Base-by-base conservation (phyloP, 495 filamentous ascomycete genomes). In the Parathielavia appendiculata region DNA sequence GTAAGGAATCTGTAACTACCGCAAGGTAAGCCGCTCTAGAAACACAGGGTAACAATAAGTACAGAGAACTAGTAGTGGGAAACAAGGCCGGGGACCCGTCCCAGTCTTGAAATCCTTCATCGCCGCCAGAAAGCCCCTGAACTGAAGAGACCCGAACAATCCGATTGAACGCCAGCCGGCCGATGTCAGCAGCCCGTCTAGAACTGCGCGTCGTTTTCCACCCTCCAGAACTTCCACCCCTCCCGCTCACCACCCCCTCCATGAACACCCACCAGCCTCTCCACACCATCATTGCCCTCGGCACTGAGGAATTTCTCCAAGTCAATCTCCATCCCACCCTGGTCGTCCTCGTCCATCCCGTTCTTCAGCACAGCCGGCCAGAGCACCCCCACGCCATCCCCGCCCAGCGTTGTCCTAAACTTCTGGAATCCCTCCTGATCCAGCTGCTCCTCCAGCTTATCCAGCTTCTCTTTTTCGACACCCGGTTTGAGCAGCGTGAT, bases 161-260 rank as follows among this genome's bases (percentile, higher is more conserved):
- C 17, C 12, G 38, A 39, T 30, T 14, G 34, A 6, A 11, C 49
- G 22, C 16, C 12, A 39, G 49, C 23, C 39, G 34, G 23, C 34
- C 49, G n/a, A 26, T 38, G 32, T 41, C 52, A 45, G 26, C 30
- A 30, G 2, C n/a, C n/a, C 26, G 4, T 12, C 9, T 20, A 44
- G 39, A 14, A 20, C n/a, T n/a, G 16, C 50, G 4, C 20, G n/a
- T 62, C 61, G 62, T 69, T 75, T 53, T 82, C 79, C 23, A 82
- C 78, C 66, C 83, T 86, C 93, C 93, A 98, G 71, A 96, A 97
- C 71, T 92, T 93, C 93, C 93, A 97, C 0, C 87, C 89, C 64
- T 87, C 86, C 52, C 86, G 77, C 57, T 87, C 88, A 22, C 86
- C 79, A 20, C 67, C 73, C 12, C 79, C 76, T 0, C 76, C 83